Percentiles rank a stretch among this genome's conserved stretches.
Conservation (phyloP, 1,139 yeast species). For the Lodderomyces beijingensis region DNA sequence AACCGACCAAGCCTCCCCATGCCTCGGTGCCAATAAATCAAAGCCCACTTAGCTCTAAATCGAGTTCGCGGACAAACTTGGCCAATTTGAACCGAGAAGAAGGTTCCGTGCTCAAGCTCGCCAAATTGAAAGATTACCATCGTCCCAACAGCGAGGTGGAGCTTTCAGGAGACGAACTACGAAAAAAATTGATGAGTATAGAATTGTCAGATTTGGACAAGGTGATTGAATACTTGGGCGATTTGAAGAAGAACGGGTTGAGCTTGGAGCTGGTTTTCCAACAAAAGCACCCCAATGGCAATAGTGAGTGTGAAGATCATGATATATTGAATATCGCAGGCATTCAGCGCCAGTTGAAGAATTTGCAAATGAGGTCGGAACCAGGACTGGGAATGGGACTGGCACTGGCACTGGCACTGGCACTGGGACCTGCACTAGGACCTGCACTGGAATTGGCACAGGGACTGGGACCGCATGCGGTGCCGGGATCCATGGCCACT, state of each 20-base stretch:
- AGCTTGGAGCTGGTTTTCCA: conserved; percentile 49
- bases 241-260: conserved; percentile 49
- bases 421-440: too few relatives aligned
- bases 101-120: conserved; percentile 37
- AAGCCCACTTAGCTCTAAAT: conserved; percentile 31
- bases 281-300: conserved; percentile 10
- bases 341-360: conserved; percentile 17
- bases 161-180: conserved; percentile 51
- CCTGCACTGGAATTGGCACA: too few relatives aligned
- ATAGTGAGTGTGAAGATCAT: conserved; percentile 8
- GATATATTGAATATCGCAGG: conserved; percentile 16
- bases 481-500: too few relatives aligned
- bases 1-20: conserved; percentile 4
- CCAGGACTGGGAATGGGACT: too few relatives aligned
- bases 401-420: too few relatives aligned
- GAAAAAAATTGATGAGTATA: conserved; percentile 41
- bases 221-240: conserved; percentile 46
- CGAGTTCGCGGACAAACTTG: conserved; percentile 34
- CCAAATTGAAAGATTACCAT: conserved; percentile 26
- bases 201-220: conserved; percentile 51
- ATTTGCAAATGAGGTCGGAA: too few relatives aligned
- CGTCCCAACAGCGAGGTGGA: conserved; percentile 13
- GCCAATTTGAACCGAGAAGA: conserved; percentile 36
- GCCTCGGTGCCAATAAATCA: conserved; percentile 15
- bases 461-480: too few relatives aligned